phyloP scores from a whole-genome alignment of 2,329 filamentous ascomycete genomes.

The Fusarium sacchari region DNA sequence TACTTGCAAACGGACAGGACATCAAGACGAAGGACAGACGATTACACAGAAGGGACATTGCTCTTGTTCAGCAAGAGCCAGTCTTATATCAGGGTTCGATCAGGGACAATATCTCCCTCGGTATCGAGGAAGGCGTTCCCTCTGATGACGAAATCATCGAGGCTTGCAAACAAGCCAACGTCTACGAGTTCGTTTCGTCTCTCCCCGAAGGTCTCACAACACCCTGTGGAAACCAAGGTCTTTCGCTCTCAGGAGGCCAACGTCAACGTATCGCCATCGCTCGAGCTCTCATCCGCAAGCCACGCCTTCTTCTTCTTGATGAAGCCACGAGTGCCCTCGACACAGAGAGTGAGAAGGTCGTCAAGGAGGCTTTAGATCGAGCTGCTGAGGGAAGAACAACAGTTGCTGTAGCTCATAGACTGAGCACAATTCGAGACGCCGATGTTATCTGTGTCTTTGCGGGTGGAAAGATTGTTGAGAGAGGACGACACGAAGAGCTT shows the following conservation, averaged over 20 bases:
- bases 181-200: slow-evolving; percentile 64
- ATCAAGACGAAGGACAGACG: slow-evolving; percentile 45
- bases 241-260: slow-evolving; percentile 78
- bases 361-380: slow-evolving; percentile 69
- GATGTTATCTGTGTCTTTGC: slow-evolving; percentile 71
- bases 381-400: slow-evolving; percentile 59
- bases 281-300: slow-evolving; percentile 73
- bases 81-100: slow-evolving; percentile 61
- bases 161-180: slow-evolving; percentile 65
- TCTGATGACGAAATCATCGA: slow-evolving; percentile 54
- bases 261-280: slow-evolving; percentile 79
- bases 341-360: slow-evolving; percentile 71
- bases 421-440: slow-evolving; percentile 65
- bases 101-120: slow-evolving; percentile 65
- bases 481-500: slow-evolving; percentile 70
- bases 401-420: slow-evolving; percentile 72
- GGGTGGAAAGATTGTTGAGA: slow-evolving; percentile 60
- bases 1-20: slow-evolving; percentile 46
- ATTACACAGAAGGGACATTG: slow-evolving; percentile 49
- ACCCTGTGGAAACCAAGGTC: slow-evolving; percentile 71
- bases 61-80: slow-evolving; percentile 56
- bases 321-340: slow-evolving; percentile 76
- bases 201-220: slow-evolving; percentile 71
- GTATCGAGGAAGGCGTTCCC: slow-evolving; percentile 47
- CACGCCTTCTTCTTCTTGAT: slow-evolving; percentile 74